Evolutionary conservation across 208 protist genomes (phyloP).

Genomic region (Acanthamoeba quina): DNA sequence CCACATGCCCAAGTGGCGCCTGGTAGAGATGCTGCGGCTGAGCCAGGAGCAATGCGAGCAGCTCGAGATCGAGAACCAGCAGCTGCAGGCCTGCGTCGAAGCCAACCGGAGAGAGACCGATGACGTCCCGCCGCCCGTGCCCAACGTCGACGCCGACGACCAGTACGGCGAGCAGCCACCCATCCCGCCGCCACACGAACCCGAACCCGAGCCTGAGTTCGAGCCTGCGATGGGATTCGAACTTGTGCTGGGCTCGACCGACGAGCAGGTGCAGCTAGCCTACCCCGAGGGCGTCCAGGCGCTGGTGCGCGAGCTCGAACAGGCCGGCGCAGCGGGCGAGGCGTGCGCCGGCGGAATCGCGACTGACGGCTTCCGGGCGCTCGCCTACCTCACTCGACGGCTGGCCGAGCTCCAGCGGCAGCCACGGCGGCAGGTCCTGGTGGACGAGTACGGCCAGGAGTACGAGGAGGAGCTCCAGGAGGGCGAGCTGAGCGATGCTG

Average conservation of each 20-base stretch:
- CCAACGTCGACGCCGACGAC: too few relatives aligned
- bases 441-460: too few relatives aligned
- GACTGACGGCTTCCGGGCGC: background rate
- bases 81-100: too few relatives aligned
- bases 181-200: background rate
- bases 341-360: background rate
- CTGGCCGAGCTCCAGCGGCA: background rate
- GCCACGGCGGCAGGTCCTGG: background rate
- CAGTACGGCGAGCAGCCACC: background rate
- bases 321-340: too few relatives aligned
- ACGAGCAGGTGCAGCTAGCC: background rate
- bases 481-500: background rate
- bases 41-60: conserved; percentile 47
- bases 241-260: background rate
- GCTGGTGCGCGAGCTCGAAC: background rate
- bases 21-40: conserved; percentile 54
- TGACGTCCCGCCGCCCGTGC: too few relatives aligned
- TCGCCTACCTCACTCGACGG: background rate
- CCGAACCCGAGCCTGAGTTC: too few relatives aligned
- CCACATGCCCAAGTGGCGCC: conserved; percentile 12
- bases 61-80: too few relatives aligned
- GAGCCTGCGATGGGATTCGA: background rate
- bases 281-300: background rate
- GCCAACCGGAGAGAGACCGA: too few relatives aligned
- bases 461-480: background rate